Conservation (phyloP, 2,329 filamentous ascomycete genomes). For the Dothideomycetidae sp. region DNA sequence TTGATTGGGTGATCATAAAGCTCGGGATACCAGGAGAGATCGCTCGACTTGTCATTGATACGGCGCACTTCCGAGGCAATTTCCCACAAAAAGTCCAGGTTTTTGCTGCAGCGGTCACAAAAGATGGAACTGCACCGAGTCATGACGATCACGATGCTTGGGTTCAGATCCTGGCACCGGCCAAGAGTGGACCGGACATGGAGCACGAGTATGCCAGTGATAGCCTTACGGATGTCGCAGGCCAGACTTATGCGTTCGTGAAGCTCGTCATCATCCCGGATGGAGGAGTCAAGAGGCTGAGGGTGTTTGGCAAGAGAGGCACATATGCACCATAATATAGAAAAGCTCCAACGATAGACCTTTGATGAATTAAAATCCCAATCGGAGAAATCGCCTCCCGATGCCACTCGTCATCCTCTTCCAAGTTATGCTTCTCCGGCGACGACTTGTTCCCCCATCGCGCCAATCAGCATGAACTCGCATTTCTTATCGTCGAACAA, state of each 20-base stretch:
- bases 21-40: constrained; percentile 53
- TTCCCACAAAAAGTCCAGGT: constrained; percentile 65
- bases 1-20: constrained; percentile 69
- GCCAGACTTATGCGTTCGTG: constrained; percentile 58
- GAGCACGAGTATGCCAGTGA: constrained; percentile 49
- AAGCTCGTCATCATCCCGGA: constrained; percentile 91
- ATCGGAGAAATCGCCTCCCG: no score
- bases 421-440: no score
- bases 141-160: constrained; percentile 46
- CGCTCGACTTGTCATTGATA: constrained; percentile 59
- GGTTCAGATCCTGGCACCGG: constrained; percentile 50
- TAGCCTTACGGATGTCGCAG: constrained; percentile 33
- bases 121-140: constrained; percentile 41
- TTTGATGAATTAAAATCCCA: no score
- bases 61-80: constrained; percentile 71
- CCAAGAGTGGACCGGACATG: constrained; percentile 56
- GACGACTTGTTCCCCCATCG: no score
- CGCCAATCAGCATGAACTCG: no score
- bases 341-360: no score
- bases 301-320: constrained; percentile 54
- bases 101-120: constrained; percentile 40
- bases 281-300: constrained; percentile 77
- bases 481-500: no score
- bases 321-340: no score
- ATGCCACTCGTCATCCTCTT: no score